Evolutionary conservation across 2,329 filamentous ascomycete species (phyloP).

Genomic region (Fusarium robinianum): DNA sequence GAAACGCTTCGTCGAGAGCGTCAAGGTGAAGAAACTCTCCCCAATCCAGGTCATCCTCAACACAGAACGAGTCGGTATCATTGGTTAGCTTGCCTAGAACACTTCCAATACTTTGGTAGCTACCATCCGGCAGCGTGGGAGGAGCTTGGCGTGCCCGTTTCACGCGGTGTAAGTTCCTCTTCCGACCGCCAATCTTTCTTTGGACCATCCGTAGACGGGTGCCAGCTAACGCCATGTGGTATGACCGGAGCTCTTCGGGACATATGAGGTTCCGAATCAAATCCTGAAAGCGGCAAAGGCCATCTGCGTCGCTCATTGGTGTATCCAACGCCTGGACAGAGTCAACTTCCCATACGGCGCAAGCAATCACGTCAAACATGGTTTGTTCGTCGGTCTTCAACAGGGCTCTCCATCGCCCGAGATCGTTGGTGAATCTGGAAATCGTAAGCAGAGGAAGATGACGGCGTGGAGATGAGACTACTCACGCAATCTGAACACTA

Average conservation of each 20-base stretch:
- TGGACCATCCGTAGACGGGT: slow-evolving; percentile 23
- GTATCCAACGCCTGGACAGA: not conserved
- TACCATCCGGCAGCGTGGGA: slow-evolving; percentile 1
- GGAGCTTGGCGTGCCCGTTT: not conserved
- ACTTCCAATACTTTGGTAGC: slow-evolving; percentile 4
- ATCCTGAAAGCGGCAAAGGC: slow-evolving; percentile 25
- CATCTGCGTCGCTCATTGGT: slow-evolving; percentile 2
- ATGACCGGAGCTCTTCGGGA: slow-evolving; percentile 4
- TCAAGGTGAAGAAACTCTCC: slow-evolving; percentile 21
- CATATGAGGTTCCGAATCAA: slow-evolving; percentile 33
- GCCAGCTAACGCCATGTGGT: slow-evolving; percentile 9
- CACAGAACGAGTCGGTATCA: slow-evolving; percentile 14
- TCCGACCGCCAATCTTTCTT: slow-evolving; percentile 15
- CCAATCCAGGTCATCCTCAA: slow-evolving; percentile 8
- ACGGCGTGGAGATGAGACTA: not conserved
- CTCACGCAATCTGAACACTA: slow-evolving; percentile 19
- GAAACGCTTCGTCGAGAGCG: slow-evolving; percentile 7
- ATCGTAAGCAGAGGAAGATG: slow-evolving; percentile 4
- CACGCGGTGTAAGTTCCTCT: not conserved
- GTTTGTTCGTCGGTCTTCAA: slow-evolving; percentile 18
- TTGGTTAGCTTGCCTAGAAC: slow-evolving; percentile 9
- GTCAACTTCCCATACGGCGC: slow-evolving; percentile 28
- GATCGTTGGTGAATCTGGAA: slow-evolving; percentile 34
- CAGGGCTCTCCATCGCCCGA: slow-evolving; percentile 34
- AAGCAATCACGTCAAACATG: slow-evolving; percentile 33